Evolutionary conservation across 2,329 filamentous ascomycete genomes (phyloP), one percentile per base, ranked within the genome.

Genomic region (Trichophyton schoenleinii): DNA sequence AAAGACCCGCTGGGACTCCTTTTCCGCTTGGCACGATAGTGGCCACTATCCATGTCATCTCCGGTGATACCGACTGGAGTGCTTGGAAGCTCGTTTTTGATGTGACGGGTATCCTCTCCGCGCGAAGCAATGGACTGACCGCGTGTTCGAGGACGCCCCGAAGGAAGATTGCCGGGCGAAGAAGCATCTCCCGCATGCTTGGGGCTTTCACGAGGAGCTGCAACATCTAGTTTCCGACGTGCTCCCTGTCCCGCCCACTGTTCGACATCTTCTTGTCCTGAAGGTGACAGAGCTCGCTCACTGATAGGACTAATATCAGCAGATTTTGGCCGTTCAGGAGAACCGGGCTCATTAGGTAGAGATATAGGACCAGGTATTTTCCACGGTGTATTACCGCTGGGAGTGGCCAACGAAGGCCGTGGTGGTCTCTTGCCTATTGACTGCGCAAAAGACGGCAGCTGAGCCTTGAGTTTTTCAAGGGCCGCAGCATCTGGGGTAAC

Each of bases 281-380:
- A 58, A 13, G 74, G 72, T 11, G 75, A 77, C n/a, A 68, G 67
- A 2, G 70, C 73, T 49, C 68, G 70, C 41, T 77, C 75, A 57
- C 75, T 78, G 60, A 78, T 76, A 0, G 76, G 76, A 65, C 76
- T 78, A 9, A 78, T 71, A 65, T 77, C 75, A 60, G 75, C 74
- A 1, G 74, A 71, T 3, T 70, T 68, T 53, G 76, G 76, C 1
- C 72, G 70, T 58, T 70, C 66, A 8, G 76, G 76, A 20, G 76
- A 77, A 15, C 68, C 67, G 31, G 74, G 73, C 4, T 72, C 73
- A 18, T 68, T 63, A 0, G 73, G 67, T 42, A 67, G 67, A 18
- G 62, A 60, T 15, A 76, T 69, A 7, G 67, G 72, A 46, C 70
- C 59, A 22, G 74, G 73, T 41, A 70, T 69, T 59, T 71, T 78